These are phyloP conservation scores for Ascochyta fabae DNA, from an alignment of 2,329 filamentous ascomycete species.

Conservation along the genomic window DNA sequence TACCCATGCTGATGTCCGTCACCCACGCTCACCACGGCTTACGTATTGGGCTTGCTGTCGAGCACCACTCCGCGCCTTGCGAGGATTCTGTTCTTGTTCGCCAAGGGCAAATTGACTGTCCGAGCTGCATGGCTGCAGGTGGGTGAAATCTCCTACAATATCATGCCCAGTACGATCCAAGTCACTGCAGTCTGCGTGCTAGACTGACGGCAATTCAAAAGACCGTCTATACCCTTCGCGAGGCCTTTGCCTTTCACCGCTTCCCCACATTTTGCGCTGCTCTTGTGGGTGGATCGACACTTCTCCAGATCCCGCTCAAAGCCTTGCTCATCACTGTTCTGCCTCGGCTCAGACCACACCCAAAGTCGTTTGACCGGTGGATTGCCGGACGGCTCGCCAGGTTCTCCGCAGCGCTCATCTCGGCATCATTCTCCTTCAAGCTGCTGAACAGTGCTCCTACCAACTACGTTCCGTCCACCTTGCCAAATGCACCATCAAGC, in stretches of 20 bases:
- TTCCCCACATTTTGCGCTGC: slow-evolving; percentile 62
- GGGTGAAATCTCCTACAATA: slow-evolving; percentile 3
- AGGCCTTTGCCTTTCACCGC: slow-evolving; percentile 53
- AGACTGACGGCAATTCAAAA: slow-evolving; percentile 4
- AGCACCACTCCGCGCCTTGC: slow-evolving; percentile 33
- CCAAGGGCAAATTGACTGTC: slow-evolving; percentile 26
- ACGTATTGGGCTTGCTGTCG: slow-evolving; percentile 37
- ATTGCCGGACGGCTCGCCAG: slow-evolving; percentile 30
- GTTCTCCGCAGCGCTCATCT: slow-evolving; percentile 55
- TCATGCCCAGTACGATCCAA: too few relatives aligned
- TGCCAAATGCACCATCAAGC: slow-evolving; percentile 1
- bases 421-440: slow-evolving; percentile 57
- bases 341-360: slow-evolving; percentile 21
- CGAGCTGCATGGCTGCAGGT: slow-evolving; percentile 32
- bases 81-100: slow-evolving; percentile 25
- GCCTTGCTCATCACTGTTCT: slow-evolving; percentile 14
- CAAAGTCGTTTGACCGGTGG: background rate
- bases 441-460: slow-evolving; percentile 54
- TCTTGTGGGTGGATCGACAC: slow-evolving; percentile 59
- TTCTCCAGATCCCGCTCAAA: slow-evolving; percentile 49
- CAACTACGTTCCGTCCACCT: slow-evolving; percentile 7
- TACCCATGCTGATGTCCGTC: background rate
- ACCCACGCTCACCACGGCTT: slow-evolving; percentile 34
- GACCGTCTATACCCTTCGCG: slow-evolving; percentile 41
- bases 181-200: background rate